Evolutionary conservation across 2,329 filamentous ascomycete species (phyloP).

Genomic region (Alternaria metachromatica): DNA sequence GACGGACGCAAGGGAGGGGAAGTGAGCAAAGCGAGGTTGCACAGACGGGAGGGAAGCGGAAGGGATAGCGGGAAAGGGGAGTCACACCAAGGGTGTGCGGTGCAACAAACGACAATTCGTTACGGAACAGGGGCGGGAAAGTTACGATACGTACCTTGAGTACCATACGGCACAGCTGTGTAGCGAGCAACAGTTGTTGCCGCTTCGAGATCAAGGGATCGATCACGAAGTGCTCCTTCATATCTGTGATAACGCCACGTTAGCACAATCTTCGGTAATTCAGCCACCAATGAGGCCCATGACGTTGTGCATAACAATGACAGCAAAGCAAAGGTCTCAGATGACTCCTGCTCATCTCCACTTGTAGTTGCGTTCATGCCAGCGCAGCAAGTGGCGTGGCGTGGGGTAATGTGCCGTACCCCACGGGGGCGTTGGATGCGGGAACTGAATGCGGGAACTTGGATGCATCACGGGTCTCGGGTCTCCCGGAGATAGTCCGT

Average conservation of each 20-base stretch:
- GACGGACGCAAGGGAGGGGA: slow-evolving; percentile 18
- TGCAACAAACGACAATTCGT: slow-evolving; percentile 11
- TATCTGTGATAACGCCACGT: slow-evolving; percentile 63
- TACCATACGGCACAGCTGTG: slow-evolving; percentile 92
- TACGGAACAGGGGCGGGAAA: slow-evolving; percentile 16
- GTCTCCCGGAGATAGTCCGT: slow-evolving; percentile 10
- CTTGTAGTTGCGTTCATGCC: slow-evolving; percentile 17
- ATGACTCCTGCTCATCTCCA: slow-evolving; percentile 12
- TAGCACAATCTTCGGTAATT: slow-evolving; percentile 28
- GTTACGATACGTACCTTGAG: slow-evolving; percentile 59
- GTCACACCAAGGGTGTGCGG: slow-evolving; percentile 10
- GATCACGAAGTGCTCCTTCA: slow-evolving; percentile 98
- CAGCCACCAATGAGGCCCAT: slow-evolving; percentile 13
- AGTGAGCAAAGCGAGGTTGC: slow-evolving; percentile 11
- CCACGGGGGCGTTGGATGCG: slow-evolving; percentile 26
- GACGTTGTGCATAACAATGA: slow-evolving; percentile 6
- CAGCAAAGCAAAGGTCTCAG: slow-evolving; percentile 19
- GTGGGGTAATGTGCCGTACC: slow-evolving; percentile 32
- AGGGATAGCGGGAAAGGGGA: slow-evolving; percentile 12
- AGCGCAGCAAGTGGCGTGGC: slow-evolving; percentile 23
- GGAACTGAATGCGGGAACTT: slow-evolving; percentile 14
- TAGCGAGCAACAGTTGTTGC: slow-evolving; percentile 94
- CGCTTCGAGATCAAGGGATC: slow-evolving; percentile 98
- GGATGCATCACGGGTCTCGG: slow-evolving; percentile 29
- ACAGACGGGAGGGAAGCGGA: slow-evolving; percentile 13